Conservation (phyloP, 2,329 filamentous ascomycete species). For the Xylariaceae sp. region DNA sequence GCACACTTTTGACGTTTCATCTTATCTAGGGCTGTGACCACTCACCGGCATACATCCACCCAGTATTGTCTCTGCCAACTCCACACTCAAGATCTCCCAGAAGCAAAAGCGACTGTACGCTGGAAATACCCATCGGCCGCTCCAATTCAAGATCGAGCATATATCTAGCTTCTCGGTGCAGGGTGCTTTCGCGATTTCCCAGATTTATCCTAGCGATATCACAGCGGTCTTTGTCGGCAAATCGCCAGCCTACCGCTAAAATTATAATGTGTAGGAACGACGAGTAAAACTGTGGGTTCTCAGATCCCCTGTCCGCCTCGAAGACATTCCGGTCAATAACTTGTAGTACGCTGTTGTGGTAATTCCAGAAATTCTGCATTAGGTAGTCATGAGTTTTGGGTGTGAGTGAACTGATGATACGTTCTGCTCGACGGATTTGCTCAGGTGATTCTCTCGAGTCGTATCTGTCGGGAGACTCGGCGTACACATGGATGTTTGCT, state of each 20-base stretch:
- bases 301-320: conserved; percentile 28
- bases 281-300: conserved; percentile 29
- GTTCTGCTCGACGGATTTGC: conserved; percentile 28
- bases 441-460: conserved; percentile 21
- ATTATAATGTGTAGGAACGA: conserved; percentile 28
- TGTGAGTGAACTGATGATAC: conserved; percentile 29
- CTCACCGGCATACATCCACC: conserved; percentile 31
- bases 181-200: conserved; percentile 25
- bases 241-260: conserved; percentile 29
- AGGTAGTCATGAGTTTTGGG: conserved; percentile 29
- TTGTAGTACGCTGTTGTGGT: conserved; percentile 27
- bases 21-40: neutral
- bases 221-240: conserved; percentile 26
- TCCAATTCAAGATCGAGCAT: conserved; percentile 30
- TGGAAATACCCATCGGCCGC: conserved; percentile 23
- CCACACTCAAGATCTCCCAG: conserved; percentile 31
- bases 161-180: conserved; percentile 28
- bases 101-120: conserved; percentile 27
- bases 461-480: conserved; percentile 4
- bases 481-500: conserved; percentile 17
- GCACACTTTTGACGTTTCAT: neutral
- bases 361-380: conserved; percentile 31
- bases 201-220: conserved; percentile 26
- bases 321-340: conserved; percentile 26
- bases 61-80: conserved; percentile 25